A percentile compares a stretch with the other conserved stretches of the same genome.
Evolutionary conservation across 352 stramenopile species (phyloP).

Genomic region (Pythium plurisporium): DNA sequence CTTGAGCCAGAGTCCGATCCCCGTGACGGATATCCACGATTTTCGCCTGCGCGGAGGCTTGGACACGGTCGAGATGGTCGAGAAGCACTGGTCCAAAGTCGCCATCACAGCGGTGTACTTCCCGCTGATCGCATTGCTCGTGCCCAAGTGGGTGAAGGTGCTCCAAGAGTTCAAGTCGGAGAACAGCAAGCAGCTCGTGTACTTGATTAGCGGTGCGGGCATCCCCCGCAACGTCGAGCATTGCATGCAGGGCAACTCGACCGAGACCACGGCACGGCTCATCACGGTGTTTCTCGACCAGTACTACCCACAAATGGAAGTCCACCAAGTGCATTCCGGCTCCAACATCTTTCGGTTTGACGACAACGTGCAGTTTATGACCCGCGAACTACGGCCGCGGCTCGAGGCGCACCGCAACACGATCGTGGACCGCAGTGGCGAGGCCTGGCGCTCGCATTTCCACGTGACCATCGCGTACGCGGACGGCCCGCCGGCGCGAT

Average conservation of each 20-base stretch:
- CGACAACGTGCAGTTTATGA: conserved; percentile 98
- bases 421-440: conserved; percentile 86
- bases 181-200: conserved; percentile 88
- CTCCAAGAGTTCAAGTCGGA: conserved; percentile 75
- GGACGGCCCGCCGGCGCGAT: conserved; percentile 92
- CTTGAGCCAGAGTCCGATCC: conserved; percentile 49
- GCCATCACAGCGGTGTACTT: conserved; percentile 92
- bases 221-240: conserved; percentile 93
- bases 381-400: conserved; percentile 90
- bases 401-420: conserved; percentile 94
- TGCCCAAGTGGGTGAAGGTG: conserved; percentile 91
- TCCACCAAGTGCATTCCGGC: conserved; percentile 93
- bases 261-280: conserved; percentile 89
- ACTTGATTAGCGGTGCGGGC: conserved; percentile 95
- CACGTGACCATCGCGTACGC: conserved; percentile 96
- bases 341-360: conserved; percentile 95
- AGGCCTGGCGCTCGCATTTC: conserved; percentile 93
- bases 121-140: conserved; percentile 90
- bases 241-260: conserved; percentile 93
- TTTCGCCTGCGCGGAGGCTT: conserved; percentile 64
- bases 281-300: conserved; percentile 91
- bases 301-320: conserved; percentile 91
- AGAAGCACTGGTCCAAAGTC: conserved; percentile 60
- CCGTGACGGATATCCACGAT: conserved; percentile 45
- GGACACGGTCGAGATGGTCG: conserved; percentile 54